Evolutionary conservation across 495 filamentous ascomycete species (phyloP).

Genomic region (Penicillium parvum): DNA sequence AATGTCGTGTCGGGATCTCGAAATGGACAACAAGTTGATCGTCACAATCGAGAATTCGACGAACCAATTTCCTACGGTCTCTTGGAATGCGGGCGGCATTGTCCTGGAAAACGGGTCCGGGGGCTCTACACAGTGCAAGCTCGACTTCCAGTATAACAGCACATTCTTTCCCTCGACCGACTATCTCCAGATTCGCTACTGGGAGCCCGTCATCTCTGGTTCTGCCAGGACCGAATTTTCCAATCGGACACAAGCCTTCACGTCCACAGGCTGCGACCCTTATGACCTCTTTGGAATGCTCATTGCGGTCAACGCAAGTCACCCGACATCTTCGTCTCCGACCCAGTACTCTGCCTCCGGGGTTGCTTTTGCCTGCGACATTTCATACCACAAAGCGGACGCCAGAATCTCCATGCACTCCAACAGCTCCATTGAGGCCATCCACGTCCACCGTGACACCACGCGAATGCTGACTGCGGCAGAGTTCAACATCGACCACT

Average conservation of each 20-base stretch:
- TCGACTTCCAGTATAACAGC: slow-evolving; percentile 34
- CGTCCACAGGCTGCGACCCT: slow-evolving; percentile 26
- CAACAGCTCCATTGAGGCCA: slow-evolving; percentile 36
- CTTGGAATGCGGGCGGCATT: slow-evolving; percentile 31
- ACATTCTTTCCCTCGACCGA: slow-evolving; percentile 30
- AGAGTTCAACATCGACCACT: slow-evolving; percentile 34
- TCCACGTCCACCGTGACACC: slow-evolving; percentile 19
- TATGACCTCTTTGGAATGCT: slow-evolving; percentile 40
- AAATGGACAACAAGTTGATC: slow-evolving; percentile 18
- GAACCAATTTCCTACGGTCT: slow-evolving; percentile 13
- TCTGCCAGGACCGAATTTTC: slow-evolving; percentile 10
- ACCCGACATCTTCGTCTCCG: slow-evolving; percentile 1
- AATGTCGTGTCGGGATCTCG: slow-evolving; percentile 22
- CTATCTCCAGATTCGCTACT: slow-evolving; percentile 38
- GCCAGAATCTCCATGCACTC: slow-evolving; percentile 36
- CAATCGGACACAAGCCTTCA: slow-evolving; percentile 25
- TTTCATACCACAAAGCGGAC: slow-evolving; percentile 30
- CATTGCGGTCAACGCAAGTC: slow-evolving; percentile 32
- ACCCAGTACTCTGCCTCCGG: slow-evolving; percentile 25
- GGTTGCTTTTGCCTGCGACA: slow-evolving; percentile 34
- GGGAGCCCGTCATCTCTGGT: slow-evolving; percentile 30
- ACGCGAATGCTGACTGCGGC: slow-evolving; percentile 15
- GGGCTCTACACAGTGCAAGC: slow-evolving; percentile 15
- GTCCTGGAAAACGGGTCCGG: slow-evolving; percentile 18
- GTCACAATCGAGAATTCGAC: slow-evolving; percentile 22